Evolutionary conservation across 1,139 yeast genomes (phyloP), one percentile per base, ranked within the genome.

Genomic region (Saccharomyces hybrid): DNA sequence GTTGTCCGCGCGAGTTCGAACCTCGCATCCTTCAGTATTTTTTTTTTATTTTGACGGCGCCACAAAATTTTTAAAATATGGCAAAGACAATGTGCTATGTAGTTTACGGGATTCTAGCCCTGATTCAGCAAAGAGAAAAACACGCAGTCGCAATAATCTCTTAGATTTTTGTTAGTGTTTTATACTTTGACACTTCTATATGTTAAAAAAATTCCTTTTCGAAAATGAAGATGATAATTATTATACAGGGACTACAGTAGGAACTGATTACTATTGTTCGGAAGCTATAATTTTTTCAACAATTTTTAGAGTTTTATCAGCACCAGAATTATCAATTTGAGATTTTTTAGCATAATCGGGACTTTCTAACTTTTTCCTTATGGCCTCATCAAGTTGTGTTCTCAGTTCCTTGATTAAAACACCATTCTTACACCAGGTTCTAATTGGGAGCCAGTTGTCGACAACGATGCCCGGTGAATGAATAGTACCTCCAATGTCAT

Each of bases 371-470:
- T 81, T 81, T 28, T 77, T 78, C 50, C 81, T 86, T 54, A 91
- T 79, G 0, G 86, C 80, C 20, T 78, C 73, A 65, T 90, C 96
- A 28, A 91, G 72, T 49, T 89, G 67, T 20, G 73, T 66, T 60
- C 95, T 75, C 52, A 93, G 72, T 56, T 86, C 80, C 58, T 87
- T 87, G 44, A 90, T 78, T 52, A 91, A 73, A 4, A 93, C 96
- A 0, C 95, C 98, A 65, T 91, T 89, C 62, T 95, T 86, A 60
- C 96, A 88, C 97, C 98, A 90, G 2, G 96, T 88, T 60, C 88
- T 76, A 38, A 93, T 75, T 7, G 96, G 90, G 32, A 87, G 71
- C 97, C 97, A 87, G 51, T 79, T 77, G 64, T 87, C 96, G 56
- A 90, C 67, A 28, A 85, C 78, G 55, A 85, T 76, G 50, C 90